These are phyloP conservation scores for Kwoniella botswanensis DNA, from an alignment of 768 basidiomycete genomes.

Conservation along the genomic window DNA sequence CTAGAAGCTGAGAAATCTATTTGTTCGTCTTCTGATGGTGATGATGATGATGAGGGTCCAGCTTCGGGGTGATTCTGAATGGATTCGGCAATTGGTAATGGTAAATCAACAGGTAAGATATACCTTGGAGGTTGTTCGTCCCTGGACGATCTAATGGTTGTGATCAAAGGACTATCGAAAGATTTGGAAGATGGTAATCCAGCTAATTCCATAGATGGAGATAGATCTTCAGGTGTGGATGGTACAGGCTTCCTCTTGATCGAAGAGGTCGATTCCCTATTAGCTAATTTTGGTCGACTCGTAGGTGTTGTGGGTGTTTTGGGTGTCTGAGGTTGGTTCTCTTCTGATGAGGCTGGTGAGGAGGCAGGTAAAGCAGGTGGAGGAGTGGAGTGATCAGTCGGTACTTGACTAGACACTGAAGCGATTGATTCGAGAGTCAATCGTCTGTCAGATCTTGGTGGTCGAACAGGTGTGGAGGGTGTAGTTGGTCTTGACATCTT, in stretches of 20 bases:
- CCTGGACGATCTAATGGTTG: neutral
- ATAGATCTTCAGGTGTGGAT: conserved; percentile 3
- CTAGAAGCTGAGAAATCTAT: conserved; percentile 9
- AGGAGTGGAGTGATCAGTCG: neutral
- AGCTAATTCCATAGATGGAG: neutral
- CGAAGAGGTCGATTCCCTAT: conserved; percentile 32
- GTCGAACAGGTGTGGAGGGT: conserved; percentile 10
- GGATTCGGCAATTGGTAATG: conserved; percentile 7
- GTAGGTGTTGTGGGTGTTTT: conserved; percentile 7
- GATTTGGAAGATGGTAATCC: neutral
- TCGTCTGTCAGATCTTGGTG: conserved; percentile 13
- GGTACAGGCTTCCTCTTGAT: conserved; percentile 47
- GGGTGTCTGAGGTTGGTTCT: neutral
- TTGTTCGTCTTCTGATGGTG: neutral
- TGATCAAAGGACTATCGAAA: conserved; percentile 2
- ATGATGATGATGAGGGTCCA: neutral
- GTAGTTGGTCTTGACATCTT: conserved; percentile 2
- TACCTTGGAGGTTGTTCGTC: conserved; percentile 34
- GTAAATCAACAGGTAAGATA: conserved; percentile 33
- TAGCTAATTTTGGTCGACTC: conserved; percentile 2
- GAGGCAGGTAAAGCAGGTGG: conserved; percentile 8
- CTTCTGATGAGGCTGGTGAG: neutral
- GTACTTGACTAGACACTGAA: neutral
- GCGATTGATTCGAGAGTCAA: conserved; percentile 3
- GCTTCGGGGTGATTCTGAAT: neutral